phyloP scores from a whole-genome alignment of 441 rosid genomes.

The Corymbia calophylla region DNA sequence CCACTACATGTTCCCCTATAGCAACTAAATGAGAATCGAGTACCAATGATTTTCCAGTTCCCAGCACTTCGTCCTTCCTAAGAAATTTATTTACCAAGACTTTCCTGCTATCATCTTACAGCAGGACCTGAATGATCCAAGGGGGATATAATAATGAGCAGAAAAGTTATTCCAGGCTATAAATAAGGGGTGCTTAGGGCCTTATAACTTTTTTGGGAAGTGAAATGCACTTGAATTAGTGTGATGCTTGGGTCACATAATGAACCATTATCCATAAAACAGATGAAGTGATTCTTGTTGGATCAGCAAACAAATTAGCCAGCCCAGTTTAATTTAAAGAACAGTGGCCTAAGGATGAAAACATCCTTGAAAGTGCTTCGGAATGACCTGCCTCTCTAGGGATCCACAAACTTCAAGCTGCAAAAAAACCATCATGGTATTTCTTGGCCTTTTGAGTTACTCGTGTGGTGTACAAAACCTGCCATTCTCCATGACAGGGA shows the following conservation, averaged over 20 bases:
- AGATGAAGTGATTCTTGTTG: background rate
- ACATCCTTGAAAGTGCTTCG: background rate
- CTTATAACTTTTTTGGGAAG: background rate
- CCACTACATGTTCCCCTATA: conserved; percentile 33
- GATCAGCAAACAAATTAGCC: background rate
- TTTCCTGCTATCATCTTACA: conserved; percentile 39
- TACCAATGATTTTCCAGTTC: conserved; percentile 27
- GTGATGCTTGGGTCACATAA: background rate
- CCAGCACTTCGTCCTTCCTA: conserved; percentile 36
- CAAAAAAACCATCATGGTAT: conserved; percentile 53
- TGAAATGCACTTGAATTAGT: background rate
- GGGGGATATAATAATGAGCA: background rate
- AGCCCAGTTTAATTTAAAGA: background rate
- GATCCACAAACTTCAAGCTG: conserved; percentile 20
- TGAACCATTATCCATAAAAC: background rate
- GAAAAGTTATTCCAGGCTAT: background rate
- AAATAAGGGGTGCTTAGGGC: background rate
- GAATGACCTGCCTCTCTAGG: conserved; percentile 37
- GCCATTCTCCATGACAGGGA: conserved; percentile 11
- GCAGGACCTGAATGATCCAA: conserved; percentile 24
- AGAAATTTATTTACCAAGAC: conserved; percentile 37
- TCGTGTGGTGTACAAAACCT: conserved; percentile 44
- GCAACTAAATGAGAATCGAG: conserved; percentile 46
- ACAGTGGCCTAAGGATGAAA: background rate
- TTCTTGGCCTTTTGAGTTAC: conserved; percentile 49